Base-by-base conservation (phyloP, 2,329 filamentous ascomycete species). In the Leptographium procerum region DNA sequence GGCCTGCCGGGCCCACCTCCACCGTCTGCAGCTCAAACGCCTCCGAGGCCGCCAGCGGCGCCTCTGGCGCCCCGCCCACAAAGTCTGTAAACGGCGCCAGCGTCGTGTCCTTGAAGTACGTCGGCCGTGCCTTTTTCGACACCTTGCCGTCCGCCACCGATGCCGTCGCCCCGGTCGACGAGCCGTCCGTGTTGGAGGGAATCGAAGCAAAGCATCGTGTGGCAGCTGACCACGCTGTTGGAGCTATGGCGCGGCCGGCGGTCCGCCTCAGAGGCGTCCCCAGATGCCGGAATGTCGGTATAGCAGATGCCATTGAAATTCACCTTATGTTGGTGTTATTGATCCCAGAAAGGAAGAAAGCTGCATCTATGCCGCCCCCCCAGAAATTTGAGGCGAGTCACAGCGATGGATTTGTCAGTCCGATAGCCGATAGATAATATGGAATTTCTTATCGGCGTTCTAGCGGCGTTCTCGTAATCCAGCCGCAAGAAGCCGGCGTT, bases 1-100 rank as follows among this genome's bases (percentile, higher is more conserved):
- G 81, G 61, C 82, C 82, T 31, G 77, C 77, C 24, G 83, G 83
- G 43, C 83, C 83, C 65, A 86, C 83, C 68, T 85, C 77, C 64
- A 81, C 83, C 45, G 83, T 86, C 64, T 78, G 77, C 48, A 85
- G 74, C 58, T 78, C 75, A 69, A 83, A 84, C 7, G 82, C 81
- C 57, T 86, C 83, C 63, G 73, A 69, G 8, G 74, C 65, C 1
- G 79, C 65, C 6, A 85, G 69, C 4, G 78, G 66, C 60, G 75
- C 65, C 13, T 72, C 65, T 1, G 73, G 57, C 2, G 74, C 72
- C 5, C 70, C 67, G 26, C 68, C 72, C 29, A 86, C 64, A 65
- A 86, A 86, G 51, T 85, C 80, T 56, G 77, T 75, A 62, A 86
- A 79, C 8, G 82, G 73, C 0, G 79, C 79, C 9, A 86, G 73